Conservation (phyloP, 1,284 basidiomycete genomes). For the Boletellus deceptivus region DNA sequence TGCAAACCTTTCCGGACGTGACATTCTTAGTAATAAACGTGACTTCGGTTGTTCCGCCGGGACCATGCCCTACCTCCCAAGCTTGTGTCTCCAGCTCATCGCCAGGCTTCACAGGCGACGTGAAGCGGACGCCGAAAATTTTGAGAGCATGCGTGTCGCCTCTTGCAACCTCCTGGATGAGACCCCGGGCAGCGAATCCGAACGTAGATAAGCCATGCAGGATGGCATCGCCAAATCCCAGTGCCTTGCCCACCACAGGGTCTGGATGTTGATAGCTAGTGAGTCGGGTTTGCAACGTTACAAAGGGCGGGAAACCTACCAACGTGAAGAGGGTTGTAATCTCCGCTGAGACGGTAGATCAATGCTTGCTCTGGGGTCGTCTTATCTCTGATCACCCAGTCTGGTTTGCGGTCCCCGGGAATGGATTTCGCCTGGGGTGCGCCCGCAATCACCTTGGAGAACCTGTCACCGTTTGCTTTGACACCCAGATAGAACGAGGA, state of each 20-base stretch:
- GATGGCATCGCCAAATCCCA: constrained; percentile 75
- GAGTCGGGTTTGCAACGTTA: background rate
- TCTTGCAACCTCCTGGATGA: constrained; percentile 60
- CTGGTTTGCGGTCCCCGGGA: constrained; percentile 66
- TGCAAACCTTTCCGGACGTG: constrained; percentile 62
- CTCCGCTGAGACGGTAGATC: constrained; percentile 77
- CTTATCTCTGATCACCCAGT: constrained; percentile 66
- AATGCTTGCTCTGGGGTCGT: constrained; percentile 76
- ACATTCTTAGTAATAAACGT: constrained; percentile 71
- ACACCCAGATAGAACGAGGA: constrained; percentile 75
- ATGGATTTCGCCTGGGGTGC: constrained; percentile 66
- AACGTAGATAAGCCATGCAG: constrained; percentile 79
- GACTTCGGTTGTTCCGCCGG: constrained; percentile 65
- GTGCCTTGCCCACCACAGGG: constrained; percentile 62
- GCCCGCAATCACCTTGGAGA: constrained; percentile 64
- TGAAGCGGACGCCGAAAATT: constrained; percentile 72
- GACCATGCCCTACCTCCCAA: constrained; percentile 73
- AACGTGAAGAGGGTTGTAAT: constrained; percentile 85
- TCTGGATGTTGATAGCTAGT: constrained; percentile 41
- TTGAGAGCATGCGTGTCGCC: constrained; percentile 60
- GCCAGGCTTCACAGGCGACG: constrained; percentile 77
- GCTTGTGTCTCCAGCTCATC: constrained; percentile 74
- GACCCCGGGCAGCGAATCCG: constrained; percentile 73
- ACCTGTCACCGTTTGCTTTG: constrained; percentile 67
- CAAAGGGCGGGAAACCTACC: constrained; percentile 41